Percentiles rank a stretch among this genome's conserved stretches.
phyloP scores from a whole-genome alignment of 1,284 basidiomycete species.

The Cryptococcus sp. region DNA sequence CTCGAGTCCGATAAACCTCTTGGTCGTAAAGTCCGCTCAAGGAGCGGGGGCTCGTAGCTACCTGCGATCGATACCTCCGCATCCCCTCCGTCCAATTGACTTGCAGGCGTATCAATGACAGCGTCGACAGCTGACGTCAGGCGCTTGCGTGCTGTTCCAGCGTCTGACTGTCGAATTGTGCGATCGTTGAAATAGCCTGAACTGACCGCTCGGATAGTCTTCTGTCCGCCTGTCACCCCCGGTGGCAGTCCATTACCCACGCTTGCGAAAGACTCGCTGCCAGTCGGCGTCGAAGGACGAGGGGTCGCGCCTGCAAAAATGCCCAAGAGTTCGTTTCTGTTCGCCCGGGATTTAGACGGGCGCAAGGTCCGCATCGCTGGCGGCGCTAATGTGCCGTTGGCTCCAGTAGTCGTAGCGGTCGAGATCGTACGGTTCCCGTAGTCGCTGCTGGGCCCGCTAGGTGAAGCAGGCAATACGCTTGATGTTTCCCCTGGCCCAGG shows the following conservation, averaged over 20 bases:
- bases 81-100: slow-evolving; percentile 43
- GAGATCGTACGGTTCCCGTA: neutral
- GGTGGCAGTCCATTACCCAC: slow-evolving; percentile 8
- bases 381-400: slow-evolving; percentile 16
- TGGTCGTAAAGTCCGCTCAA: slow-evolving; percentile 70
- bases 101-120: slow-evolving; percentile 64
- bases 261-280: slow-evolving; percentile 60
- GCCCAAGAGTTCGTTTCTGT: slow-evolving; percentile 55
- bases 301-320: slow-evolving; percentile 81
- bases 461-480: slow-evolving; percentile 10
- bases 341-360: slow-evolving; percentile 36
- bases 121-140: slow-evolving; percentile 73
- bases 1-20: slow-evolving; percentile 87
- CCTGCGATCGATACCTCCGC: slow-evolving; percentile 16
- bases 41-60: slow-evolving; percentile 52
- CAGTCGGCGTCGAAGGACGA: slow-evolving; percentile 51
- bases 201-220: slow-evolving; percentile 32
- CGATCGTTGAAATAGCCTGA: slow-evolving; percentile 39
- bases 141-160: slow-evolving; percentile 25
- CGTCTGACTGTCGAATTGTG: slow-evolving; percentile 15
- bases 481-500: slow-evolving; percentile 5
- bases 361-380: slow-evolving; percentile 24
- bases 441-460: neutral
- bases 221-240: neutral
- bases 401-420: neutral